Evolutionary conservation across 1,284 basidiomycete species (phyloP).

Genomic region (Ceratobasidium sp.): DNA sequence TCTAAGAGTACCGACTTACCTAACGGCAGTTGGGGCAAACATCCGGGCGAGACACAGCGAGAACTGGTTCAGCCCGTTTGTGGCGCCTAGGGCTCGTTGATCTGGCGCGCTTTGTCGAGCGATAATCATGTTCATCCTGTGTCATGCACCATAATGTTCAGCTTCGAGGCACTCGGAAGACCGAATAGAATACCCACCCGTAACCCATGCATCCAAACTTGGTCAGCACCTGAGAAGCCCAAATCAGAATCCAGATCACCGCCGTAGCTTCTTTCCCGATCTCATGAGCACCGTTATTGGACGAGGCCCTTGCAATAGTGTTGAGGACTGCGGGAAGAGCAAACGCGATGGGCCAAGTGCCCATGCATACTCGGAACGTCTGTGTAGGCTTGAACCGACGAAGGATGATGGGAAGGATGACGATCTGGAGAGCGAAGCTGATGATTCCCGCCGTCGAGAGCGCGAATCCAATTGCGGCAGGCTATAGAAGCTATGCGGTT

Average conservation of each 20-base stretch:
- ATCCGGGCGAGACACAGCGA: constrained; percentile 25
- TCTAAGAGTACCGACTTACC: neutral
- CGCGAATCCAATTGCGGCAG: constrained; percentile 34
- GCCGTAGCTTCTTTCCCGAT: neutral
- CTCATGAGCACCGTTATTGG: constrained; percentile 18
- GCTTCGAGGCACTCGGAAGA: neutral
- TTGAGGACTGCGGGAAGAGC: constrained; percentile 46
- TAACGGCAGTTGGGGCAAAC: constrained; percentile 27
- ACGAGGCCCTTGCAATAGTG: constrained; percentile 18
- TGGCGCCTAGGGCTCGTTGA: constrained; percentile 42
- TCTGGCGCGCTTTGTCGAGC: constrained; percentile 29
- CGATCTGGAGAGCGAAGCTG: constrained; percentile 23
- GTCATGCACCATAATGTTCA: neutral
- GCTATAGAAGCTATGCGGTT: neutral
- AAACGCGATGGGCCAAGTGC: constrained; percentile 22
- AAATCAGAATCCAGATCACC: constrained; percentile 34
- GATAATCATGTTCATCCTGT: constrained; percentile 40
- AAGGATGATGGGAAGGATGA: constrained; percentile 18
- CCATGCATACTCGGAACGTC: constrained; percentile 24
- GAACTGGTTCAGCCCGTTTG: constrained; percentile 48
- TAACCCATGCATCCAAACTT: constrained; percentile 38
- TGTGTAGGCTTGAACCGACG: constrained; percentile 11
- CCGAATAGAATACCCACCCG: neutral
- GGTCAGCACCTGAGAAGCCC: constrained; percentile 25
- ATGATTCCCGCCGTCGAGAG: constrained; percentile 22